Evolutionary conservation across 192 early-diverging fungal species (phyloP).

Genomic region (Umbelopsis sp.): DNA sequence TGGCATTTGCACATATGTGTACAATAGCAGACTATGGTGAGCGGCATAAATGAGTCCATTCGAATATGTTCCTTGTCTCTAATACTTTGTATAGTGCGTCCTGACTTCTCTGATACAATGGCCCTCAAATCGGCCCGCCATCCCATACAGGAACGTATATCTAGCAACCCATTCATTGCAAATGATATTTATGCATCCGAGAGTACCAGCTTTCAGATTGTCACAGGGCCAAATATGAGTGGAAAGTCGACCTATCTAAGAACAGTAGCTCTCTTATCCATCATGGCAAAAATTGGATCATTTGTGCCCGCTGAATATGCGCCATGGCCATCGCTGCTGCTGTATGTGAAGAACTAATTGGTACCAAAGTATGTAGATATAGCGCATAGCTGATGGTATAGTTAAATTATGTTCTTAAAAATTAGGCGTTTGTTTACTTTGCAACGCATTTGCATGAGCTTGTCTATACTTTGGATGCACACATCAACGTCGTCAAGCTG

Average conservation of each 20-base stretch:
- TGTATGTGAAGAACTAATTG: constrained; percentile 70
- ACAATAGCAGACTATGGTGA: constrained; percentile 57
- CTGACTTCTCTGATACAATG: constrained; percentile 79
- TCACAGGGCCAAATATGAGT: constrained; percentile 93
- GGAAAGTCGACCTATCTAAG: constrained; percentile 88
- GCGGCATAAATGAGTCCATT: neutral
- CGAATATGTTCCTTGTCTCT: neutral
- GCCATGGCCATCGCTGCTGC: constrained; percentile 75
- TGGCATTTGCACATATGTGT: constrained; percentile 72
- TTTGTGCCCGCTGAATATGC: constrained; percentile 85
- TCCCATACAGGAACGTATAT: constrained; percentile 67
- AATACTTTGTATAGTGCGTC: constrained; percentile 52
- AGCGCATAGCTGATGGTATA: neutral
- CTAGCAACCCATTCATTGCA: constrained; percentile 55
- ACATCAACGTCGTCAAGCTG: constrained; percentile 63
- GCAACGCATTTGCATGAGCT: constrained; percentile 82
- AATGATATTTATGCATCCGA: constrained; percentile 70
- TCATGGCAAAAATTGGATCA: constrained; percentile 88
- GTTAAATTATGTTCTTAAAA: too few species aligned
- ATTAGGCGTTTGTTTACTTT: constrained; percentile 65
- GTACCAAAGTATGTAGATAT: constrained; percentile 27
- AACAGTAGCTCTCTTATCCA: constrained; percentile 73
- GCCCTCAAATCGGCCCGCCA: constrained; percentile 78
- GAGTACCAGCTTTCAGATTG: constrained; percentile 67
- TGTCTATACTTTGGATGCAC: constrained; percentile 50